phyloP scores from a whole-genome alignment of 2,329 filamentous ascomycete species.

The Aotearoamyces nothofagi region DNA sequence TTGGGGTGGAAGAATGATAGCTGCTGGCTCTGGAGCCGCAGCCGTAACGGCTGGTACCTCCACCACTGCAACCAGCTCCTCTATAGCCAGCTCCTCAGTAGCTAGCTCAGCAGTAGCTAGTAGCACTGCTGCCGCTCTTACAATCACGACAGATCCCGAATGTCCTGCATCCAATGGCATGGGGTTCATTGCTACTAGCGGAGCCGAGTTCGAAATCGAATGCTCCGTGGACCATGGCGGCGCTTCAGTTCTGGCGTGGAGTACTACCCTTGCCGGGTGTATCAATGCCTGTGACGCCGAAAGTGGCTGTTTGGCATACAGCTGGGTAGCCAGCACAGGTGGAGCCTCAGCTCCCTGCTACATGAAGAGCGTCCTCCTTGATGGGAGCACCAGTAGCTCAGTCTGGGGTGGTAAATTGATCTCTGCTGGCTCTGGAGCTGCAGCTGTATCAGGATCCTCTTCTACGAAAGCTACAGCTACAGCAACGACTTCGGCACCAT shows the following conservation, averaged over 20 bases:
- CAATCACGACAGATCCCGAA: neutral
- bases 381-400: neutral
- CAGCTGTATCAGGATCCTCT: neutral
- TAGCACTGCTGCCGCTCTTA: neutral
- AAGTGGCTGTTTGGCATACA: neutral
- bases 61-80: conserved; percentile 10
- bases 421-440: too few relatives aligned
- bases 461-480: conserved; percentile 9
- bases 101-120: too few relatives aligned
- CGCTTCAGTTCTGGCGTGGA: too few relatives aligned
- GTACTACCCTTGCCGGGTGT: neutral
- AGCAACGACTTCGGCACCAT: conserved; percentile 4
- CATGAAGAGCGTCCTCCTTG: neutral
- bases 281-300: neutral
- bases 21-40: too few relatives aligned
- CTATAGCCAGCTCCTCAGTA: conserved; percentile 1
- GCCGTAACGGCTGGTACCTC: too few relatives aligned
- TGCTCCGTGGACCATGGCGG: neutral
- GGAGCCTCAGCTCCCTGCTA: neutral
- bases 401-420: neutral
- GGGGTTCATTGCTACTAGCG: neutral
- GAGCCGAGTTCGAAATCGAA: neutral
- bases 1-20: neutral
- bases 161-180: neutral
- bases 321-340: neutral